phyloP scores from a whole-genome alignment of 2,329 filamentous ascomycete genomes.

The Beauveria brongniartii region DNA sequence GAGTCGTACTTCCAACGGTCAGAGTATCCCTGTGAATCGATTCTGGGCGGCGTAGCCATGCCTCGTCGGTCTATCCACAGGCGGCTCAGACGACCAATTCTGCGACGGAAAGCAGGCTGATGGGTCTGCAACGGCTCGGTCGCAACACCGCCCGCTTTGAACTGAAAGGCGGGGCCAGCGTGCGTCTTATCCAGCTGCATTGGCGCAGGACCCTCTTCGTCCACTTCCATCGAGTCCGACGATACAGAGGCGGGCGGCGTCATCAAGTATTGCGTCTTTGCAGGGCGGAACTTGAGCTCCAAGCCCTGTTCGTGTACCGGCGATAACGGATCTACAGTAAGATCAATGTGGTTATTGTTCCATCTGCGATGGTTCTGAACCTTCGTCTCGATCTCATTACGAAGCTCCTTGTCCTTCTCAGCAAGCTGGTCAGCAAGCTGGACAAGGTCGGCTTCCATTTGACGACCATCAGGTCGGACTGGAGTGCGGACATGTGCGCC shows the following conservation, averaged over 20 bases:
- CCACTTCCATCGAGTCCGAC: slow-evolving; percentile 49
- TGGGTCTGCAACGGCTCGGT: slow-evolving; percentile 32
- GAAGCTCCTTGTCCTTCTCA: slow-evolving; percentile 75
- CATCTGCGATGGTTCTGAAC: slow-evolving; percentile 82
- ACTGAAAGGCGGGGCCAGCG: slow-evolving; percentile 33
- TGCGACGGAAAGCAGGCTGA: slow-evolving; percentile 67
- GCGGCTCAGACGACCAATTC: slow-evolving; percentile 76
- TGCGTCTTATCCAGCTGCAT: slow-evolving; percentile 29
- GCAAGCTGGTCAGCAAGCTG: slow-evolving; percentile 67
- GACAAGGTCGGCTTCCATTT: slow-evolving; percentile 70
- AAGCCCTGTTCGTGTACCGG: slow-evolving; percentile 60
- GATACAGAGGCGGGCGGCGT: slow-evolving; percentile 52
- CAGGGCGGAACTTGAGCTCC: slow-evolving; percentile 60
- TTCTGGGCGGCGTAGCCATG: slow-evolving; percentile 42
- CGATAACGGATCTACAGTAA: slow-evolving; percentile 77
- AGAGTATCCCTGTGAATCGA: slow-evolving; percentile 35
- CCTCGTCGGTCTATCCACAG: slow-evolving; percentile 82
- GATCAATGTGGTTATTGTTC: slow-evolving; percentile 84
- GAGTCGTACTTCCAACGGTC: slow-evolving; percentile 84
- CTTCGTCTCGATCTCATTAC: slow-evolving; percentile 76
- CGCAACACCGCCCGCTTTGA: slow-evolving; percentile 31
- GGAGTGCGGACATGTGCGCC: slow-evolving; percentile 61
- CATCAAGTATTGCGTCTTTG: slow-evolving; percentile 63
- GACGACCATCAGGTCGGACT: slow-evolving; percentile 60
- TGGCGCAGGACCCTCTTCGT: slow-evolving; percentile 39